These are phyloP conservation scores for Cystofilobasidium capitatum DNA, from an alignment of 768 basidiomycete genomes.

Conservation along the genomic window DNA sequence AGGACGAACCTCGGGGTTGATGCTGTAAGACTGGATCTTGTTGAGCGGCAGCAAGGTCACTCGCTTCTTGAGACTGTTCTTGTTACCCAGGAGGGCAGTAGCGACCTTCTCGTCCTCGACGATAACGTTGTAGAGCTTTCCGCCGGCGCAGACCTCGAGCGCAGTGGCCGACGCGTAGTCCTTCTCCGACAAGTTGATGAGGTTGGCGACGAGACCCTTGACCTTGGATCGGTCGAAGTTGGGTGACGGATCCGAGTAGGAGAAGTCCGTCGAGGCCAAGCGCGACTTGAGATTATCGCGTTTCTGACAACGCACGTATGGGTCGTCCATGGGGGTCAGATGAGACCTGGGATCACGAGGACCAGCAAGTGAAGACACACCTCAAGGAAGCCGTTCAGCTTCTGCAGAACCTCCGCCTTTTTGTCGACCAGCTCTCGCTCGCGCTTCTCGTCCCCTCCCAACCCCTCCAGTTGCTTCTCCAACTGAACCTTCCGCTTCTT, in stretches of 20 bases:
- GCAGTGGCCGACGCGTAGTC: conserved; percentile 77
- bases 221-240: conserved; percentile 76
- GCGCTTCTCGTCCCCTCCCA: conserved; percentile 68
- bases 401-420: conserved; percentile 49
- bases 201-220: conserved; percentile 81
- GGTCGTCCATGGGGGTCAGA: neutral
- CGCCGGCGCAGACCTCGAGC: conserved; percentile 83
- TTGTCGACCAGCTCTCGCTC: conserved; percentile 52
- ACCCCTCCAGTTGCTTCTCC: conserved; percentile 48
- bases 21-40: conserved; percentile 64
- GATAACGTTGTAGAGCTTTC: conserved; percentile 83
- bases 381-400: conserved; percentile 54
- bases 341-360: neutral
- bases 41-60: conserved; percentile 90
- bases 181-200: conserved; percentile 62
- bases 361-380: conserved; percentile 41
- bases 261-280: conserved; percentile 60
- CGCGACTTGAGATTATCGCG: conserved; percentile 50
- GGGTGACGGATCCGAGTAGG: conserved; percentile 64
- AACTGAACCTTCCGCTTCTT: conserved; percentile 49
- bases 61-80: conserved; percentile 67
- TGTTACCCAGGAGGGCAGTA: conserved; percentile 62
- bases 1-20: conserved; percentile 46
- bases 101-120: conserved; percentile 85
- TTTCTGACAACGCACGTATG: conserved; percentile 25